phyloP scores from a whole-genome alignment of 202 grass and related monocot genomes.

The Elaeis oleifera region DNA sequence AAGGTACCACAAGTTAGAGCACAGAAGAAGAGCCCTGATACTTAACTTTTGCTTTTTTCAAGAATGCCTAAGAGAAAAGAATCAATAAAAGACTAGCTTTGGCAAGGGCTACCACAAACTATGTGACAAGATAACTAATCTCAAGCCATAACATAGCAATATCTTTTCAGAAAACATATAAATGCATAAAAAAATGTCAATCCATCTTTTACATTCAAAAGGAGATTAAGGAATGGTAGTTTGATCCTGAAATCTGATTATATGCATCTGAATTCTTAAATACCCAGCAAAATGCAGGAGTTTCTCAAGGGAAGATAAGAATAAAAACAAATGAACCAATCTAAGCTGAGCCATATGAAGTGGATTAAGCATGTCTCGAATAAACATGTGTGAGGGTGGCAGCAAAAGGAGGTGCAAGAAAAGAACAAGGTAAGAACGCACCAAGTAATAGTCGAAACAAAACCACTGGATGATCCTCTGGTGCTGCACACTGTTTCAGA shows the following conservation, averaged over 20 bases:
- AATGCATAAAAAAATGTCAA: no score
- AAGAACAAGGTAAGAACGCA: slow-evolving; percentile 34
- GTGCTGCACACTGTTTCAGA: slow-evolving; percentile 40
- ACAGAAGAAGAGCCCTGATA: no score
- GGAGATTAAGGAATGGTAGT: no score
- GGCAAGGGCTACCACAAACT: no score
- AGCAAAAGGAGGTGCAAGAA: slow-evolving; percentile 30
- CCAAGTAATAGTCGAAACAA: slow-evolving; percentile 33
- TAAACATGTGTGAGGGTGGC: slow-evolving; percentile 26
- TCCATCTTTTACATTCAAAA: no score
- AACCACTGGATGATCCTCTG: slow-evolving; percentile 27
- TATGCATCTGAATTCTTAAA: not conserved
- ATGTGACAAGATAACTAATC: no score
- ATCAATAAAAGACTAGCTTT: no score
- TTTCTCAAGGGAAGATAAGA: slow-evolving; percentile 6
- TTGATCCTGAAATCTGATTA: not conserved
- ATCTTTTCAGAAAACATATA: no score
- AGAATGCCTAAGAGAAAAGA: no score
- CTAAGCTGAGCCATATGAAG: slow-evolving; percentile 30
- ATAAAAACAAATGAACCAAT: slow-evolving; percentile 25
- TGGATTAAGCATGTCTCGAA: slow-evolving; percentile 22
- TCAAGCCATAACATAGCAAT: no score
- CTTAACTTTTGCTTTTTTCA: no score
- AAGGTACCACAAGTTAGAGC: no score
- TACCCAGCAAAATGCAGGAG: slow-evolving; percentile 3